phyloP scores from a whole-genome alignment of 495 filamentous ascomycete genomes.

The Penicillium antarcticum region DNA sequence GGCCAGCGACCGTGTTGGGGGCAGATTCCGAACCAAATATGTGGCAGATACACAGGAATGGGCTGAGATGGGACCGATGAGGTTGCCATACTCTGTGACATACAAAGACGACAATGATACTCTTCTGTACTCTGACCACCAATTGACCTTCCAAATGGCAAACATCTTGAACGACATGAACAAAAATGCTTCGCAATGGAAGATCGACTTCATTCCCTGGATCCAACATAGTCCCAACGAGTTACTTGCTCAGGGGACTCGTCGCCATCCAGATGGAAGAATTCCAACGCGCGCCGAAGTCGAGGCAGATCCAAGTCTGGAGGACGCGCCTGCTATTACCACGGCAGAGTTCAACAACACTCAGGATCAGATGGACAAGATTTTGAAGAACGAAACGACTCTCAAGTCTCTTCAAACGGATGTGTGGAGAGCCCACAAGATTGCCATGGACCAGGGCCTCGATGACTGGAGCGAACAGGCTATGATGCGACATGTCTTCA shows the following conservation, averaged over 20 bases:
- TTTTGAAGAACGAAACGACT: constrained; percentile 13
- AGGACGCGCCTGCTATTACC: constrained; percentile 1
- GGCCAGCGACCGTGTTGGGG: constrained; percentile 45
- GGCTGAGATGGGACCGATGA: constrained; percentile 69
- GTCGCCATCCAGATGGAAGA: constrained; percentile 47
- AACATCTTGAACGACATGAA: constrained; percentile 55
- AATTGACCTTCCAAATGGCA: constrained; percentile 58
- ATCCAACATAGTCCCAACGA: constrained; percentile 54
- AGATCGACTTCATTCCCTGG: constrained; percentile 64
- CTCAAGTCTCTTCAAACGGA: constrained; percentile 21
- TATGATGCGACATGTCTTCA: constrained; percentile 23
- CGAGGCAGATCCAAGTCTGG: constrained; percentile 21
- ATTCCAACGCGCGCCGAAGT: constrained; percentile 35
- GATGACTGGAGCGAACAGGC: constrained; percentile 28
- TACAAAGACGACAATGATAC: constrained; percentile 43
- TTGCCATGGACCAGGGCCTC: constrained; percentile 22
- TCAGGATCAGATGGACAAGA: constrained; percentile 12
- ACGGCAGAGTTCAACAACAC: constrained; percentile 11
- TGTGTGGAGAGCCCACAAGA: constrained; percentile 19
- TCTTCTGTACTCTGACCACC: constrained; percentile 50
- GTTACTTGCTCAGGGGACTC: constrained; percentile 44
- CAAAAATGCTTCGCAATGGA: constrained; percentile 40
- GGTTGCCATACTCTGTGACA: constrained; percentile 46
- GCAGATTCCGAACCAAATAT: constrained; percentile 58
- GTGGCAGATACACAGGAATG: constrained; percentile 57